Conservation (phyloP, 495 filamentous ascomycete genomes). For the Durotheca rogersii region DNA sequence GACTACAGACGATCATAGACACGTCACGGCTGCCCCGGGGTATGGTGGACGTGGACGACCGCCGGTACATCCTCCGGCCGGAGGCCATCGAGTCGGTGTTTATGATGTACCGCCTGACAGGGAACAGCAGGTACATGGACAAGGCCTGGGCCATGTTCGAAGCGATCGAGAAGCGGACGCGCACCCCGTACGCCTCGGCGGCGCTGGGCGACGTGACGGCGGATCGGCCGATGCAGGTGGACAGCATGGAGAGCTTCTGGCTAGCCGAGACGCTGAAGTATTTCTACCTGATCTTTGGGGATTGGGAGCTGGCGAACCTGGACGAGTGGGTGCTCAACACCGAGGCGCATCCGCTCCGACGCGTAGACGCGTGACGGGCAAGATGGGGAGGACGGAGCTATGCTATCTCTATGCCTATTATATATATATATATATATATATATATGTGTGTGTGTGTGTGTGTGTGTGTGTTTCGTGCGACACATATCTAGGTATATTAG, state of each 20-base stretch:
- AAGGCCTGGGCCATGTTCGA: conserved; percentile 64
- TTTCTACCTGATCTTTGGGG: conserved; percentile 79
- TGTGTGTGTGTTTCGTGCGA: too few relatives aligned
- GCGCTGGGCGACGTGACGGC: conserved; percentile 34
- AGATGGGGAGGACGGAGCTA: neutral
- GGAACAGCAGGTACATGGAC: conserved; percentile 53
- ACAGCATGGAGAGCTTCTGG: conserved; percentile 58
- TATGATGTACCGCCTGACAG: conserved; percentile 61
- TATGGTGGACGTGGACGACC: conserved; percentile 58
- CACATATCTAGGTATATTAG: too few relatives aligned
- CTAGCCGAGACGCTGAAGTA: conserved; percentile 79
- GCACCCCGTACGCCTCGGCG: conserved; percentile 33
- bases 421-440: neutral
- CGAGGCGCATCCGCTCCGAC: conserved; percentile 73
- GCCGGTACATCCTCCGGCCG: conserved; percentile 67
- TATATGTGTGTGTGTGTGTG: neutral
- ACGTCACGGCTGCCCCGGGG: conserved; percentile 56
- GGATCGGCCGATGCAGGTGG: conserved; percentile 33
- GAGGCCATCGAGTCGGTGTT: conserved; percentile 67
- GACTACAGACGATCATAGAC: conserved; percentile 44
- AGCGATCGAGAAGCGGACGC: conserved; percentile 34
- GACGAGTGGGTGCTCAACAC: conserved; percentile 61
- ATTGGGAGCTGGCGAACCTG: conserved; percentile 67
- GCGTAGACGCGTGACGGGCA: conserved; percentile 36
- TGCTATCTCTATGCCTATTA: too few relatives aligned